A percentile compares a stretch with the other conserved stretches of the same genome.
Conservation (phyloP, 2,329 filamentous ascomycete genomes). For the Alternaria longipes region DNA sequence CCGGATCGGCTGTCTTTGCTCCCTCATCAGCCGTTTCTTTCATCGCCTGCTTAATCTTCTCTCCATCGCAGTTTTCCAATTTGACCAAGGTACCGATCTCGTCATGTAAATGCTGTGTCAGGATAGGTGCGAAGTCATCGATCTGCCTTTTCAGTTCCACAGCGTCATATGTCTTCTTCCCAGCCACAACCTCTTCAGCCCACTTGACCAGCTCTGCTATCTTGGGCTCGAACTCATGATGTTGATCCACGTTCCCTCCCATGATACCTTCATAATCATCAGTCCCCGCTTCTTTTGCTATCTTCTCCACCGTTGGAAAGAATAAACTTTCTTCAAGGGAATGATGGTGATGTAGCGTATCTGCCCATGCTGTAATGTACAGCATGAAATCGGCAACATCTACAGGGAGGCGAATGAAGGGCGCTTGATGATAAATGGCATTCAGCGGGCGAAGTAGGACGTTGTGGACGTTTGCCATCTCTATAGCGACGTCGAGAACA, state of each 20-base stretch:
- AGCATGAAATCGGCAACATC: conserved; percentile 41
- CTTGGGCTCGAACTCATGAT: conserved; percentile 44
- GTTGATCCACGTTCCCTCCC: conserved; percentile 47
- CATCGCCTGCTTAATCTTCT: conserved; percentile 14
- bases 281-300: conserved; percentile 34
- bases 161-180: conserved; percentile 19
- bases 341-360: conserved; percentile 52
- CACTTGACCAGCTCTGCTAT: conserved; percentile 41
- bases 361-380: conserved; percentile 45
- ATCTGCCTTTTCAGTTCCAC: conserved; percentile 21
- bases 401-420: conserved; percentile 26
- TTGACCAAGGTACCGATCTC: conserved; percentile 30
- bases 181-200: conserved; percentile 5
- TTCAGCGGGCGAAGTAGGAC: conserved; percentile 50
- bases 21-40: conserved; percentile 6
- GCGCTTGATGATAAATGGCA: conserved; percentile 48
- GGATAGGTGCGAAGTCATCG: conserved; percentile 23
- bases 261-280: conserved; percentile 26
- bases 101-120: conserved; percentile 32
- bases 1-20: conserved; percentile 14
- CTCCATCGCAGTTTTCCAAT: conserved; percentile 26
- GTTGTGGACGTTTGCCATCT: conserved; percentile 51
- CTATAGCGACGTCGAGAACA: conserved; percentile 39
- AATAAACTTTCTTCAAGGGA: conserved; percentile 45
- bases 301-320: conserved; percentile 49